Conservation (phyloP, 2,329 filamentous ascomycete species). For the Onygena corvina region DNA sequence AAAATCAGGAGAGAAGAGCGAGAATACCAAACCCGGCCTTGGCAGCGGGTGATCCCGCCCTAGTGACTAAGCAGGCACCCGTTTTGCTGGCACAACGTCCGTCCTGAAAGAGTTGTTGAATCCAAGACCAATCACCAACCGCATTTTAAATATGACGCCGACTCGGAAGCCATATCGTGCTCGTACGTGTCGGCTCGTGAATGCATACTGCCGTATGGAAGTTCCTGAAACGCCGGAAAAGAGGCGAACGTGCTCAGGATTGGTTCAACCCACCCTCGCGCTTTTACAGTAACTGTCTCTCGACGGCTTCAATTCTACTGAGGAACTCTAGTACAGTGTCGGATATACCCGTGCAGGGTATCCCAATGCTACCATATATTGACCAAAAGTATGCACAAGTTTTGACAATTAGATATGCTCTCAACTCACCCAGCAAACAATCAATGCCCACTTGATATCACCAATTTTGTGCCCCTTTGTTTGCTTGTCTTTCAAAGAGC, state of each 20-base stretch:
- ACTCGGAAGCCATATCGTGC: neutral
- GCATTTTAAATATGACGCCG: too few species aligned
- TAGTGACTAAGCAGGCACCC: too few species aligned
- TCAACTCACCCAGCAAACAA: neutral
- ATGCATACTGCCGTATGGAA: neutral
- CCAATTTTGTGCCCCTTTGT: neutral
- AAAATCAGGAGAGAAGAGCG: too few species aligned
- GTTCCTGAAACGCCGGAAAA: neutral
- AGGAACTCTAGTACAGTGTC: neutral
- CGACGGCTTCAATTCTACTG: neutral
- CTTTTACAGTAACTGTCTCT: neutral
- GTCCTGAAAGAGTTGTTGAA: too few species aligned
- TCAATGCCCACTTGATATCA: neutral
- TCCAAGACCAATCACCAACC: too few species aligned
- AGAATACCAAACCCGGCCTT: too few species aligned
- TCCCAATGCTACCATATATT: too few species aligned
- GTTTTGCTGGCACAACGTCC: too few species aligned
- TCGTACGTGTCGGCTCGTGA: neutral
- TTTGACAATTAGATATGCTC: neutral
- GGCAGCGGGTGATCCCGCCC: too few species aligned
- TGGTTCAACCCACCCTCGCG: too few species aligned
- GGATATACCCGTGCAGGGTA: neutral
- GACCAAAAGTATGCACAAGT: too few species aligned
- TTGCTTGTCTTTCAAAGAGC: neutral
- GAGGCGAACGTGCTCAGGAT: too few species aligned